Conservation (phyloP, 2,329 filamentous ascomycete species). For the Penicillium sp. region DNA sequence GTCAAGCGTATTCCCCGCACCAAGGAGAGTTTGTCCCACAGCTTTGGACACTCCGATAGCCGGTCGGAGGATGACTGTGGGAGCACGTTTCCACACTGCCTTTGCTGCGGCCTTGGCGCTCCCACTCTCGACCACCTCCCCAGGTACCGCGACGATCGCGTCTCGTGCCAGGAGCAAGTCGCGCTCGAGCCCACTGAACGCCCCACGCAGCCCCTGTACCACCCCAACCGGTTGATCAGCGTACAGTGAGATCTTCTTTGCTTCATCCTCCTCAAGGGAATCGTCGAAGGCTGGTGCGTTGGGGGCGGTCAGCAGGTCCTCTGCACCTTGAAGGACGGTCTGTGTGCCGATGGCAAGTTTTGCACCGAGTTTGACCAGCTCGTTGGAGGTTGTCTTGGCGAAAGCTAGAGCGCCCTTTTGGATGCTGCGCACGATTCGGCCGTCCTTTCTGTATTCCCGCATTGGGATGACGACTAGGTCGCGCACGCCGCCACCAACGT, state of each 20-base stretch:
- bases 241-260: conserved; percentile 82
- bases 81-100: conserved; percentile 75
- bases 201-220: conserved; percentile 77
- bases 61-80: conserved; percentile 88
- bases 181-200: conserved; percentile 76
- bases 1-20: conserved; percentile 89
- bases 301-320: conserved; percentile 63
- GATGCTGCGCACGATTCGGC: conserved; percentile 84
- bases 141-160: conserved; percentile 91
- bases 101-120: conserved; percentile 76
- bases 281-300: conserved; percentile 53
- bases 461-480: conserved; percentile 88
- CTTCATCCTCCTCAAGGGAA: conserved; percentile 60
- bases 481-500: conserved; percentile 81
- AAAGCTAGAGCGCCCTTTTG: conserved; percentile 88
- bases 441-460: conserved; percentile 90
- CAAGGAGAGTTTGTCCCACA: conserved; percentile 83
- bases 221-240: conserved; percentile 91
- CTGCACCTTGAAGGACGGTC: conserved; percentile 83
- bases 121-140: conserved; percentile 82
- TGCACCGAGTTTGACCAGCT: conserved; percentile 89
- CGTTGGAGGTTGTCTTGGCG: conserved; percentile 87
- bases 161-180: conserved; percentile 85
- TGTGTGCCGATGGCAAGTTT: conserved; percentile 95
- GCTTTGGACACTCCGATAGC: conserved; percentile 88